Evolutionary conservation across 345 rosid species (phyloP).

Genomic region (Excoecaria cochinchinensis): DNA sequence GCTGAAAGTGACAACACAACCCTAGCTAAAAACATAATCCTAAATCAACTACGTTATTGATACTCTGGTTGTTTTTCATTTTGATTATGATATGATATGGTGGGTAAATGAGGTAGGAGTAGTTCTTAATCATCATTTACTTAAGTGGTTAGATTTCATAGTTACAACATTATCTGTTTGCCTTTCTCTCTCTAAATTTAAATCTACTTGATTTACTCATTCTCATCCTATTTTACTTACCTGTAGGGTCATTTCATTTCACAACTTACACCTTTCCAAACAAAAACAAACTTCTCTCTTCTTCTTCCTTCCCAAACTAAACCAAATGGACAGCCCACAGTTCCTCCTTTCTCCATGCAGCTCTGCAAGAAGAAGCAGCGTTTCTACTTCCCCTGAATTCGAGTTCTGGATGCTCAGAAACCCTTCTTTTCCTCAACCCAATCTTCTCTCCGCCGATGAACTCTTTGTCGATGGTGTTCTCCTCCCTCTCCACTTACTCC

Average conservation of each 20-base stretch:
- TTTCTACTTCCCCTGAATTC: constrained; percentile 58
- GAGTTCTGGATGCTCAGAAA: constrained; percentile 68
- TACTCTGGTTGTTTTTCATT: too few species aligned
- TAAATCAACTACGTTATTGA: too few species aligned
- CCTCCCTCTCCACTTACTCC: constrained; percentile 54
- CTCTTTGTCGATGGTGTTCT: constrained; percentile 72
- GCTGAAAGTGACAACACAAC: background rate
- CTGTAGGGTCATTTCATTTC: constrained; percentile 7
- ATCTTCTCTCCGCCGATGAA: constrained; percentile 67
- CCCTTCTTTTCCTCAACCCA: constrained; percentile 44
- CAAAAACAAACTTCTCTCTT: background rate
- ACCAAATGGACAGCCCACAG: constrained; percentile 12
- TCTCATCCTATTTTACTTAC: background rate
- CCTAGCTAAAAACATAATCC: too few species aligned
- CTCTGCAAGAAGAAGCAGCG: constrained; percentile 13
- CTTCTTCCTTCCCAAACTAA: background rate
- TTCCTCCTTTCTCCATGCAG: constrained; percentile 19
- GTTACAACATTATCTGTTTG: too few species aligned
- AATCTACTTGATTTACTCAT: background rate
- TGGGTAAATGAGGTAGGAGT: too few species aligned
- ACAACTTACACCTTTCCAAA: too few species aligned
- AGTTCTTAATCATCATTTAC: too few species aligned
- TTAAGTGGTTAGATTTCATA: too few species aligned
- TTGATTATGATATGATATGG: too few species aligned
- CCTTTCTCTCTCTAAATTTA: too few species aligned